Conservation (phyloP, 75 land plant genomes). For the Cryptomeria japonica region DNA sequence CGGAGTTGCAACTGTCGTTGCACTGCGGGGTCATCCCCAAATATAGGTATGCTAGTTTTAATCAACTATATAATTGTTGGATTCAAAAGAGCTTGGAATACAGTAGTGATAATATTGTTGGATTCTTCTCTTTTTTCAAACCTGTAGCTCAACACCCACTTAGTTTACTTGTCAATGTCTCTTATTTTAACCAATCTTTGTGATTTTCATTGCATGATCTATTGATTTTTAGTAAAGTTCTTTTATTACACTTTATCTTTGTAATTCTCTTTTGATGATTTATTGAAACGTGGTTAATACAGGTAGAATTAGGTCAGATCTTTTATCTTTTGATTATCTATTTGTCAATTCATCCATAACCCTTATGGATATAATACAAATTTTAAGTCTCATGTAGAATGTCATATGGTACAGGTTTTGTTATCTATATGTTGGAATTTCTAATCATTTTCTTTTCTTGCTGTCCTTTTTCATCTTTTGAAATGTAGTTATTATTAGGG, state of each 20-base stretch:
- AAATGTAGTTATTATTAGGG: constrained; percentile 52
- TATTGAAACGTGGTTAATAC: too few species aligned
- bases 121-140: not conserved
- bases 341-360: not conserved
- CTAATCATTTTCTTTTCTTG: not conserved
- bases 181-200: too few species aligned
- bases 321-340: not conserved
- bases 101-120: not conserved
- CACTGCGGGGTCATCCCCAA: too few species aligned
- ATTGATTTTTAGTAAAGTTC: too few species aligned
- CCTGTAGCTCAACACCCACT: not conserved
- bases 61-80: too few species aligned
- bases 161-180: not conserved
- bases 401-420: not conserved
- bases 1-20: too few species aligned
- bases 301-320: not conserved
- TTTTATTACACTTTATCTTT: not conserved
- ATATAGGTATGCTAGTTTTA: too few species aligned
- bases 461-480: not conserved
- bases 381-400: not conserved
- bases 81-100: too few species aligned
- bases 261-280: not conserved
- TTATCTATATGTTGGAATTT: not conserved
- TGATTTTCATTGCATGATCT: not conserved
- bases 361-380: not conserved